Base-by-base conservation (phyloP, 305 asterid genomes). In the Solanum hybrid region DNA sequence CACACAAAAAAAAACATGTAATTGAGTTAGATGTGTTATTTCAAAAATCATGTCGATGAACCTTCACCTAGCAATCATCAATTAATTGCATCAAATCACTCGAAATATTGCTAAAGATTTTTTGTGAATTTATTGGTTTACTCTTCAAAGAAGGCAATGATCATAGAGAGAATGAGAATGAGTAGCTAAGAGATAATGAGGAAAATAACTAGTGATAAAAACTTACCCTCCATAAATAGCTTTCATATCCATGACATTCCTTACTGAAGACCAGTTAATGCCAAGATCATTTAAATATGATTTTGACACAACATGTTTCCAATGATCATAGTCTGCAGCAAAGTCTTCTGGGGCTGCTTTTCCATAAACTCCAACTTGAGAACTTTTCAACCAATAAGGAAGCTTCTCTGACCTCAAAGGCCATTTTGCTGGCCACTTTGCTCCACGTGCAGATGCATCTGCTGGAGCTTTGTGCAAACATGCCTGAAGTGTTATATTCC, bases 201-300 rank as follows among this genome's bases (percentile, higher is more conserved):
- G 24, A 61, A 57, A 81, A 29, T 81, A 89, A 81, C 57, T 1
- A 68, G 41, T 51, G 11, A 17, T 10, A 70, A 82, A 72, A 33
- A 32, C 89, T 89, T 89, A 89, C 91, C 91, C 91, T 85, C 91
- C 91, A 75, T 89, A 89, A 57, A 89, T 57, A 89, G 89, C 85
- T 89, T 36, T 84, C 91, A 89, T 89, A 68, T 89, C 91, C 91
- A 89, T 83, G 86, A 85, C 91, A 85, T 89, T 89, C 91, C 91
- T 89, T 38, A 89, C 89, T 39, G 65, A n/a, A 8, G 91, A 89
- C 91, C 91, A 89, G 86, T 85, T 78, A 33, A 89, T 89, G 39
- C 83, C 91, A 26, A 89, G 72, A 32, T 88, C 91, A 83, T 85
- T 89, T n/a, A 89, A 61, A 85, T 89, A 89, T 11, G 91, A 89